Base-by-base conservation (phyloP, 164 flowering plant genomes). In the Hamamelis virginiana region DNA sequence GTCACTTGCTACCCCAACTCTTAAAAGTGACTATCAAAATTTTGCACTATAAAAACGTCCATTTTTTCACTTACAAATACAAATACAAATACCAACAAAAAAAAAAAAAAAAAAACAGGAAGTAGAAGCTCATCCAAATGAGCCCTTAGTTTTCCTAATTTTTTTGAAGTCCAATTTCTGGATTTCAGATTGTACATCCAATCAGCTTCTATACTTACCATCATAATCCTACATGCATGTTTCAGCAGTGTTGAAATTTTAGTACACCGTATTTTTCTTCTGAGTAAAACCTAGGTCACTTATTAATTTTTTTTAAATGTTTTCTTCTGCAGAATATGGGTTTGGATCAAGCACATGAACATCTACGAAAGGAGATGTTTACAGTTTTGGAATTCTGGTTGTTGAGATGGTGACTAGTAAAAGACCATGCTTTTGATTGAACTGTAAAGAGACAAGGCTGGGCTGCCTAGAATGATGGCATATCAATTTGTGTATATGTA, bases 371-470 rank as follows among this genome's bases (percentile, higher is more conserved):
- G 89, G 89, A 14, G 85, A 83, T 45, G 85, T 83, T 26, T 83
- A 83, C 74, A 85, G 86, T 75, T 85, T 83, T 51, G 86, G 89
- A 8, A 72, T 83, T 21, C 65, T 81, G n/a, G 82, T 85, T 28
- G 79, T 85, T 8, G 86, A 85, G 80, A 81, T 82, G 77, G 79
- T 85, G 64, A 83, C 85, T 6, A 53, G 84, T 66, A 85, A 77
- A 61, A 68, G 83, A 50, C 89, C 89, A 18, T 88, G 90, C 50
- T 62, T n/a, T n/a, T n/a, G n/a, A n/a, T n/a, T n/a, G n/a, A n/a
- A 74, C 64, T 86, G 84, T 79, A 75, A 27, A 53, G 72, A 86
- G 27, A 72, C 85, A 38, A 89, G 89, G 63, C 67, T 13, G 8
- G 74, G 86, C 33, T 89, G 89, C 0, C 50, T 62, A 38, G 75